A percentile compares a stretch with the other conserved stretches of the same genome.
Evolutionary conservation across 2,329 filamentous ascomycete species (phyloP).

Genomic region (Penicillium palitans): DNA sequence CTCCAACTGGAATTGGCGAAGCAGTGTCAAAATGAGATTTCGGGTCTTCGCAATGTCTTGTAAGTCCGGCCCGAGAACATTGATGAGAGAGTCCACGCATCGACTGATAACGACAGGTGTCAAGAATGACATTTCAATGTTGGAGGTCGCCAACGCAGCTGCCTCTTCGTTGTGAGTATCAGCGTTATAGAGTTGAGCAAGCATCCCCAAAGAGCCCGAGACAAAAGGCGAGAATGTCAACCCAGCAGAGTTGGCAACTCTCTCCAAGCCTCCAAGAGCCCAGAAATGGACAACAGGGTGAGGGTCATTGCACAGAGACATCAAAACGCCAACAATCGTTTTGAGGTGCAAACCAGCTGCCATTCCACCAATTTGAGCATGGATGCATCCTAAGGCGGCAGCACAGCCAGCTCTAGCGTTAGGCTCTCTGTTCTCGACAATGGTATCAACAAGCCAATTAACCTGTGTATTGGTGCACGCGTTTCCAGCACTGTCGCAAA

Average conservation of each 20-base stretch:
- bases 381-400: slow-evolving; percentile 87
- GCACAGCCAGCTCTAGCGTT: slow-evolving; percentile 92
- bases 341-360: slow-evolving; percentile 94
- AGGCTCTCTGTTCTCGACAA: slow-evolving; percentile 89
- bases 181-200: slow-evolving; percentile 86
- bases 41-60: slow-evolving; percentile 91
- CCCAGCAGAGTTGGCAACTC: slow-evolving; percentile 87
- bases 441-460: slow-evolving; percentile 88
- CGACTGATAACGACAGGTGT: slow-evolving; percentile 80
- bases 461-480: slow-evolving; percentile 86
- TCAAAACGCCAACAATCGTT: slow-evolving; percentile 95
- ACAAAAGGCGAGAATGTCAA: slow-evolving; percentile 90
- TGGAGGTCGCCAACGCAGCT: slow-evolving; percentile 77
- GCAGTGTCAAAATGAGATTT: slow-evolving; percentile 84
- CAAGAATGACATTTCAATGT: slow-evolving; percentile 81
- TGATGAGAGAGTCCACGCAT: slow-evolving; percentile 92
- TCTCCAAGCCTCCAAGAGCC: slow-evolving; percentile 84
- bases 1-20: slow-evolving; percentile 78
- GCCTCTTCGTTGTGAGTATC: slow-evolving; percentile 90
- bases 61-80: slow-evolving; percentile 90
- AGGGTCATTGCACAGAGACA: slow-evolving; percentile 93
- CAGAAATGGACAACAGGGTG: slow-evolving; percentile 95
- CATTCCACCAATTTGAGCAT: slow-evolving; percentile 95
- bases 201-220: slow-evolving; percentile 85
- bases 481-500: slow-evolving; percentile 84